phyloP scores from a whole-genome alignment of 2,329 filamentous ascomycete genomes.

The Fusarium camptoceras region DNA sequence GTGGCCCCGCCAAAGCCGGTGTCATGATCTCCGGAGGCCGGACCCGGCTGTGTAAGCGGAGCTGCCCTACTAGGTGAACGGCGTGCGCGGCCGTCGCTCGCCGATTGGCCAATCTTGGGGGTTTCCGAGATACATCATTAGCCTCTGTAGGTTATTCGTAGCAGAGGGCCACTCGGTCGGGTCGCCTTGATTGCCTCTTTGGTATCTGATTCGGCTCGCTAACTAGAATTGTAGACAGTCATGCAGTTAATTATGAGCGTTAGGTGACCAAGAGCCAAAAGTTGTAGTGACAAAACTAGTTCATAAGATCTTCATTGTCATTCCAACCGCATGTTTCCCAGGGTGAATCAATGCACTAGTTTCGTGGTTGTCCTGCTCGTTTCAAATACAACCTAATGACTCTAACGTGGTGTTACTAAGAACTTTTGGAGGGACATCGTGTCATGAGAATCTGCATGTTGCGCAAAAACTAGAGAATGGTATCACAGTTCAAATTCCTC shows the following conservation, averaged over 20 bases:
- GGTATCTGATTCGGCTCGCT: conserved; percentile 19
- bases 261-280: not conserved
- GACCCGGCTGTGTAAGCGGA: conserved; percentile 42
- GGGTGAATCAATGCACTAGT: not conserved
- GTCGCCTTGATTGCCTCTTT: conserved; percentile 29
- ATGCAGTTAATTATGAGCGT: not conserved
- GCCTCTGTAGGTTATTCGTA: conserved; percentile 8
- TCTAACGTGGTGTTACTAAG: not conserved
- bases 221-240: not conserved
- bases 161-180: conserved; percentile 6
- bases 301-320: not conserved
- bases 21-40: conserved; percentile 38
- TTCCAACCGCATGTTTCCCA: not conserved
- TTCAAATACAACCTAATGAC: not conserved
- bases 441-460: not conserved
- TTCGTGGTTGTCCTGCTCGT: not conserved
- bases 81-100: conserved; percentile 35
- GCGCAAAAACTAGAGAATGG: not conserved
- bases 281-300: not conserved
- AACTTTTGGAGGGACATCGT: not conserved
- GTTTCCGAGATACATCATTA: conserved; percentile 22
- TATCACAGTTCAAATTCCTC: conserved; percentile 17
- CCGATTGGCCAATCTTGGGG: conserved; percentile 37
- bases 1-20: conserved; percentile 30
- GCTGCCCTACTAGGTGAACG: conserved; percentile 34